These are phyloP conservation scores for Isabelozyma gotoi DNA, from an alignment of 805 yeast species.

Conservation along the genomic window DNA sequence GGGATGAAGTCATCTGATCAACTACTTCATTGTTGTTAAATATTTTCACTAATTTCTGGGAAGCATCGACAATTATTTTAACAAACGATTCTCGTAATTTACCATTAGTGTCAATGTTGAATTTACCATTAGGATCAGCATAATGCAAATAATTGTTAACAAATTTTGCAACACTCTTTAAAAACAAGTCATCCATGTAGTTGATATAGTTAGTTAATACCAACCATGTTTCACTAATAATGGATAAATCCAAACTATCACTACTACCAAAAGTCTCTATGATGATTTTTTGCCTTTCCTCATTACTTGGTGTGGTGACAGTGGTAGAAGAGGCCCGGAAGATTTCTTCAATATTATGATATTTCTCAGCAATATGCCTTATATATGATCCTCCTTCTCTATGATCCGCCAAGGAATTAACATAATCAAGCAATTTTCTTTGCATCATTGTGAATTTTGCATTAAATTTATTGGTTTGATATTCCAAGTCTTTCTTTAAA, in stretches of 20 bases:
- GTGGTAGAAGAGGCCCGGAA: constrained; percentile 28
- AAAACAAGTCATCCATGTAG: constrained; percentile 31
- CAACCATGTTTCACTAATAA: constrained; percentile 44
- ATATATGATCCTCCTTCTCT: constrained; percentile 37
- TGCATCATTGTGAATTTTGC: constrained; percentile 38
- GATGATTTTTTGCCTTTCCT: constrained; percentile 26
- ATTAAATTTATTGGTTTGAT: constrained; percentile 36
- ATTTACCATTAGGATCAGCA: constrained; percentile 16
- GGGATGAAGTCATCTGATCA: constrained; percentile 37
- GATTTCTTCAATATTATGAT: constrained; percentile 33
- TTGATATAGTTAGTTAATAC: constrained; percentile 35
- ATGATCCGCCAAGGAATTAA: constrained; percentile 27
- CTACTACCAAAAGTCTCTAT: constrained; percentile 33
- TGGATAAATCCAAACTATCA: constrained; percentile 41
- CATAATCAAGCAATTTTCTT: constrained; percentile 33
- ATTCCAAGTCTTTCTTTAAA: constrained; percentile 31
- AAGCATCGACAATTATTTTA: constrained; percentile 22
- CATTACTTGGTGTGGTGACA: constrained; percentile 15
- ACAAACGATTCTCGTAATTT: constrained; percentile 25
- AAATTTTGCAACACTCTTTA: constrained; percentile 29
- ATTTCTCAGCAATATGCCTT: constrained; percentile 38
- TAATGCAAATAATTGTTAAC: constrained; percentile 39
- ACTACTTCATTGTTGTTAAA: constrained; percentile 25
- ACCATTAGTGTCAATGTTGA: constrained; percentile 29
- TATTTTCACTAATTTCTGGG: constrained; percentile 22